A percentile compares a stretch with the other conserved stretches of the same genome.
These are phyloP conservation scores for Gloeophyllum trabeum DNA, from an alignment of 768 basidiomycete species.

Conservation along the genomic window DNA sequence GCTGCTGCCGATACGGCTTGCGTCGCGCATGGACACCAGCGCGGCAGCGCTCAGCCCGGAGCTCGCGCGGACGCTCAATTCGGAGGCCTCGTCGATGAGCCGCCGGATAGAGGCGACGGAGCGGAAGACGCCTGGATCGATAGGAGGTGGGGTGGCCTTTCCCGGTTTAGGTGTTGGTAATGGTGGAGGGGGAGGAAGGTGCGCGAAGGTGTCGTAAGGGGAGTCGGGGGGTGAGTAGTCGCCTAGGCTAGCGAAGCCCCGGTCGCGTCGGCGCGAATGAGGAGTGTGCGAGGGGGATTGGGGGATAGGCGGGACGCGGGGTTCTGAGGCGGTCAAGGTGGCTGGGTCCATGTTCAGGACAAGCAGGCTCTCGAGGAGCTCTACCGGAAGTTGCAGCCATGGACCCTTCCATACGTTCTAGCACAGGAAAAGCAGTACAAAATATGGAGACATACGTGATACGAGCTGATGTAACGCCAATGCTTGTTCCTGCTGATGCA, in stretches of 20 bases:
- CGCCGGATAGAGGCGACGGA: constrained; percentile 64
- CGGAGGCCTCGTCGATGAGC: constrained; percentile 84
- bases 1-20: constrained; percentile 27
- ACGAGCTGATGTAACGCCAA: constrained; percentile 89
- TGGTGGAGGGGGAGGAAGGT: constrained; percentile 27
- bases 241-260: constrained; percentile 29
- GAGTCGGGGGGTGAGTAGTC: constrained; percentile 25
- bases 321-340: constrained; percentile 38
- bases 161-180: constrained; percentile 47
- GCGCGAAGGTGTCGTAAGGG: constrained; percentile 15
- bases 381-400: constrained; percentile 83
- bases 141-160: constrained; percentile 71
- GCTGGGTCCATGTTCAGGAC: constrained; percentile 69
- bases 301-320: constrained; percentile 26
- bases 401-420: constrained; percentile 46
- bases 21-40: constrained; percentile 50
- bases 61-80: constrained; percentile 78
- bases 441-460: constrained; percentile 49
- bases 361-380: constrained; percentile 75
- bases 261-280: constrained; percentile 27
- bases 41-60: constrained; percentile 74
- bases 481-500: constrained; percentile 92
- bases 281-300: constrained; percentile 13
- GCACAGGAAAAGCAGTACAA: constrained; percentile 1
- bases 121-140: constrained; percentile 82